These are phyloP conservation scores for Spathaspora sp. DNA, from an alignment of 1,139 yeast species.

Conservation along the genomic window DNA sequence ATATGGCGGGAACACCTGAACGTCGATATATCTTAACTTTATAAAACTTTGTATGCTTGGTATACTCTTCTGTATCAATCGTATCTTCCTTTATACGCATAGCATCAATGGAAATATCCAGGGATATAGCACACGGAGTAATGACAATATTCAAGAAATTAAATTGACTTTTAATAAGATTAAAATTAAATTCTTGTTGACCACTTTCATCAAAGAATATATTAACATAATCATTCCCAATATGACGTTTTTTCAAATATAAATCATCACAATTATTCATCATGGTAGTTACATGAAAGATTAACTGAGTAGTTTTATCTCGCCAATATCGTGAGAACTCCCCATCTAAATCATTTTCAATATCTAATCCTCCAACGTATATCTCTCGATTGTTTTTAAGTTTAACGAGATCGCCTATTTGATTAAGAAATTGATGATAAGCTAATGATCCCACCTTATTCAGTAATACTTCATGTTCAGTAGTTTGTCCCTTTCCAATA, in stretches of 20 bases:
- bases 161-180: constrained; percentile 73
- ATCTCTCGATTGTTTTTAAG: constrained; percentile 54
- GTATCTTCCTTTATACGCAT: constrained; percentile 2
- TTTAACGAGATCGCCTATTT: constrained; percentile 58
- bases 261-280: constrained; percentile 50
- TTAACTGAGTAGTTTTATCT: constrained; percentile 67
- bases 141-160: constrained; percentile 80
- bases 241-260: constrained; percentile 69
- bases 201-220: constrained; percentile 76
- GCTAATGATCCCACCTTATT: constrained; percentile 65
- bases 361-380: constrained; percentile 81
- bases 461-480: constrained; percentile 62
- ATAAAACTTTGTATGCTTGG: constrained; percentile 30
- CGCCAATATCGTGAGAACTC: constrained; percentile 73
- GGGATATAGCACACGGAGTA: constrained; percentile 52
- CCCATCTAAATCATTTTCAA: constrained; percentile 69
- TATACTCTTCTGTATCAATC: constrained; percentile 7
- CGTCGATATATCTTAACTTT: constrained; percentile 65
- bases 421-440: constrained; percentile 58
- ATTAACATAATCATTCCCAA: constrained; percentile 83
- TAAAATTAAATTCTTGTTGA: constrained; percentile 59
- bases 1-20: constrained; percentile 72
- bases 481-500: constrained; percentile 64
- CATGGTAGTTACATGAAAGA: constrained; percentile 78
- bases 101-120: constrained; percentile 7